These are phyloP conservation scores for Eutypa lata DNA, from an alignment of 2,329 filamentous ascomycete genomes.

Conservation along the genomic window DNA sequence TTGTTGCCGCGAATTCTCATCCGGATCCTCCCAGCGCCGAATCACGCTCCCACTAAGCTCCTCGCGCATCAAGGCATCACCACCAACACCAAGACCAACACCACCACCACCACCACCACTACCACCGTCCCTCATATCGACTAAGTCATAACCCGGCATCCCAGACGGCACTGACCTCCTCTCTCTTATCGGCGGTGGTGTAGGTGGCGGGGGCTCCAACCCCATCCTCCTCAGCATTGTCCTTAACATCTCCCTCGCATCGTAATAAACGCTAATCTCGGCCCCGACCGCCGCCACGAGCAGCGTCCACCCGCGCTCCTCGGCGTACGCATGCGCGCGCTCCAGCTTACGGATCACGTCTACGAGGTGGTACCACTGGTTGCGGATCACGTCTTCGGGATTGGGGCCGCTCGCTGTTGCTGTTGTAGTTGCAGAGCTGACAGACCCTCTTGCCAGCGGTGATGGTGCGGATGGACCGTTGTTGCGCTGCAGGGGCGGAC, in stretches of 20 bases:
- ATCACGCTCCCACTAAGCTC: conserved; percentile 32
- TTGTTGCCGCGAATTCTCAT: conserved; percentile 6
- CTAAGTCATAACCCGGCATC: too few species aligned
- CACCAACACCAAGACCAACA: too few species aligned
- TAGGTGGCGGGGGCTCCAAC: conserved; percentile 8
- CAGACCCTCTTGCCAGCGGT: too few species aligned
- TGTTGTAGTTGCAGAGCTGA: too few species aligned
- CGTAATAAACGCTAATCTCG: conserved; percentile 64
- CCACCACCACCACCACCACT: too few species aligned
- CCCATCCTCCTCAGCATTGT: conserved; percentile 24
- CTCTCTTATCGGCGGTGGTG: background rate
- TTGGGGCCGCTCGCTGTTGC: too few species aligned
- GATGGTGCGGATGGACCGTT: too few species aligned
- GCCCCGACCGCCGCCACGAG: conserved; percentile 74
- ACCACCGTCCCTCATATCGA: conserved; percentile 7
- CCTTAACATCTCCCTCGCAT: conserved; percentile 56
- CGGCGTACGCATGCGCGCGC: conserved; percentile 50
- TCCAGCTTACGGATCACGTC: conserved; percentile 54
- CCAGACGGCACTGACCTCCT: too few species aligned
- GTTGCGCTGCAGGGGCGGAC: too few species aligned
- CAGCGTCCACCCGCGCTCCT: conserved; percentile 67
- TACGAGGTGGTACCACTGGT: conserved; percentile 55
- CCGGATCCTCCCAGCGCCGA: conserved; percentile 25
- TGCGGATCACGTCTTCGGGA: conserved; percentile 37
- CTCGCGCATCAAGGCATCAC: conserved; percentile 8